These are phyloP conservation scores for Sanghuangporus sanghuang DNA, from an alignment of 1,284 basidiomycete genomes.

Conservation along the genomic window DNA sequence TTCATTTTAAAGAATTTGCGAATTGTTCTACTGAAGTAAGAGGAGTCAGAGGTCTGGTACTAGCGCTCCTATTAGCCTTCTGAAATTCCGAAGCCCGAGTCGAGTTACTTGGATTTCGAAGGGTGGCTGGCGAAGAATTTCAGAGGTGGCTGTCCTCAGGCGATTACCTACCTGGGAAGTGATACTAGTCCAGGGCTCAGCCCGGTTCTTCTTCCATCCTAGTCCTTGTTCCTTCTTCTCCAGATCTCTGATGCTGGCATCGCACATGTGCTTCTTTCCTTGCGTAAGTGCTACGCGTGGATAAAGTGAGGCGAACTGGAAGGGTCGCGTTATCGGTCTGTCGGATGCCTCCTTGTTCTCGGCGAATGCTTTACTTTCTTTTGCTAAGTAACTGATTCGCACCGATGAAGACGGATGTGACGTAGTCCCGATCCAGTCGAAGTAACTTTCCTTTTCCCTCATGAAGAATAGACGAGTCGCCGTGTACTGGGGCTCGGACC, in stretches of 20 bases:
- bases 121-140: neutral
- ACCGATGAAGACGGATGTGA: neutral
- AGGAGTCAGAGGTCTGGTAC: neutral
- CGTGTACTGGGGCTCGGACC: neutral
- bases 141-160: neutral
- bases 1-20: neutral
- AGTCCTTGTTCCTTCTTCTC: neutral
- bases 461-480: too few relatives aligned
- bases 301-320: too few relatives aligned
- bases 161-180: neutral
- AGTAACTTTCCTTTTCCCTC: too few relatives aligned
- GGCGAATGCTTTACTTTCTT: too few relatives aligned
- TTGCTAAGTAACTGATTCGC: neutral
- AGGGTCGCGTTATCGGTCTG: too few relatives aligned
- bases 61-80: neutral
- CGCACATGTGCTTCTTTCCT: neutral
- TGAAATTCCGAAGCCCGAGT: neutral
- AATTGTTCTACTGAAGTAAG: neutral
- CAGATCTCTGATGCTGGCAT: neutral
- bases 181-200: neutral
- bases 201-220: neutral
- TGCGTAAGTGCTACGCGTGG: neutral
- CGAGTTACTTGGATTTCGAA: neutral
- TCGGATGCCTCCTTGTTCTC: too few relatives aligned
- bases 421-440: neutral